Percentiles rank a stretch among this genome's conserved stretches.
These are phyloP conservation scores for Termitomyces sp. DNA, from an alignment of 1,284 basidiomycete genomes.

Conservation along the genomic window DNA sequence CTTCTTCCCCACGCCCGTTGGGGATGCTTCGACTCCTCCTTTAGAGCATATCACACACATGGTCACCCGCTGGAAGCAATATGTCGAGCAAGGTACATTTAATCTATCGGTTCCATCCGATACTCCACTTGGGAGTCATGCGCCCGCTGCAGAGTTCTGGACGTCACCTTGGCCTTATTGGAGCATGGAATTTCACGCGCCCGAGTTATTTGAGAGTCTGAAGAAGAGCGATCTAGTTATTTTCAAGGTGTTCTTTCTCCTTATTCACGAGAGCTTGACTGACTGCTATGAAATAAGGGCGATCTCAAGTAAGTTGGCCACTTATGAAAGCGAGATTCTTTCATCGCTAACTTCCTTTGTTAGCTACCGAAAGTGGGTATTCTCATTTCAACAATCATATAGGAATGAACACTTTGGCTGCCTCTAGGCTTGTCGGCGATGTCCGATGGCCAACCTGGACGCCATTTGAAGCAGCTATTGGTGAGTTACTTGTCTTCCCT, in stretches of 20 bases:
- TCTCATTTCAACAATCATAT: neutral
- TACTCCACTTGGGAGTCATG: conserved; percentile 54
- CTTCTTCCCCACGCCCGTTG: conserved; percentile 41
- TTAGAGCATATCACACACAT: conserved; percentile 51
- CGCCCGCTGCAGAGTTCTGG: conserved; percentile 67
- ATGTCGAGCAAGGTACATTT: conserved; percentile 71
- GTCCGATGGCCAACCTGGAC: conserved; percentile 85
- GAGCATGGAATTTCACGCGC: conserved; percentile 64
- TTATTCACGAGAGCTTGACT: neutral
- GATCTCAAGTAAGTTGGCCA: conserved; percentile 83
- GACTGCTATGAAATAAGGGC: conserved; percentile 42
- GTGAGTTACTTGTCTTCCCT: conserved; percentile 33
- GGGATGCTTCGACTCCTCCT: conserved; percentile 17
- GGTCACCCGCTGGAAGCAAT: conserved; percentile 68
- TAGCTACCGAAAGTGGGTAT: conserved; percentile 76
- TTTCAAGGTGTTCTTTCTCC: conserved; percentile 63
- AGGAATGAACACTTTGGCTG: neutral
- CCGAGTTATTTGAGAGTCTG: conserved; percentile 56
- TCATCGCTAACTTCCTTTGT: neutral
- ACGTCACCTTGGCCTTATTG: conserved; percentile 81
- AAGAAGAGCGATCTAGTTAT: conserved; percentile 75
- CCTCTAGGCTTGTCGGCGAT: conserved; percentile 81
- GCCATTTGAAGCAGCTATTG: conserved; percentile 74
- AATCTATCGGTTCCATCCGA: conserved; percentile 65
- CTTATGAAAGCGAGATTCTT: neutral